Percentiles rank a stretch among this genome's conserved stretches.
Evolutionary conservation across 2,329 filamentous ascomycete genomes (phyloP).

Genomic region (Madurella fahalii): DNA sequence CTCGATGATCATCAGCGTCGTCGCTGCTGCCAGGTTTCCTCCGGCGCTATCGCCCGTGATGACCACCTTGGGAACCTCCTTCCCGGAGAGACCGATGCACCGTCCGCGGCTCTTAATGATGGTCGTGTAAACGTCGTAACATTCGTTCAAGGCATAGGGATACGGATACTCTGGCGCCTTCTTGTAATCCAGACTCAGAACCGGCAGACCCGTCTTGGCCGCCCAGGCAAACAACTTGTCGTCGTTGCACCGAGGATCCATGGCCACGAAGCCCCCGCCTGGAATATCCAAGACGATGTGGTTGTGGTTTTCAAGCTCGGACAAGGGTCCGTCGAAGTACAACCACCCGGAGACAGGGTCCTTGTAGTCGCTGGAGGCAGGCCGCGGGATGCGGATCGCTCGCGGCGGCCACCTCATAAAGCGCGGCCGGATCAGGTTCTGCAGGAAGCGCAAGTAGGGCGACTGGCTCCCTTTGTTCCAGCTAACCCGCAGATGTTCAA

Average conservation of each 20-base stretch:
- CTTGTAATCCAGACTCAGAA: conserved; percentile 86
- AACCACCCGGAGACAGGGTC: conserved; percentile 84
- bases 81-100: conserved; percentile 70
- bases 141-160: conserved; percentile 81
- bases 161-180: conserved; percentile 84
- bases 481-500: conserved; percentile 85
- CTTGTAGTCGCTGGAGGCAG: conserved; percentile 72
- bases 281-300: conserved; percentile 85
- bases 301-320: conserved; percentile 69
- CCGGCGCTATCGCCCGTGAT: conserved; percentile 79
- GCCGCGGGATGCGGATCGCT: conserved; percentile 78
- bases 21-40: conserved; percentile 74
- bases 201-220: conserved; percentile 78
- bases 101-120: conserved; percentile 68
- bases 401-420: conserved; percentile 79
- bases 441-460: conserved; percentile 74
- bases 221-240: conserved; percentile 94
- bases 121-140: conserved; percentile 77
- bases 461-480: conserved; percentile 89
- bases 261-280: conserved; percentile 92
- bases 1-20: conserved; percentile 86
- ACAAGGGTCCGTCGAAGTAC: conserved; percentile 86
- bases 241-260: conserved; percentile 91
- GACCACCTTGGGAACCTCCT: conserved; percentile 61
- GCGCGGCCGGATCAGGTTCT: conserved; percentile 68